These are phyloP conservation scores for Aplosporella prunicola DNA, from an alignment of 2,329 filamentous ascomycete genomes.

Conservation along the genomic window DNA sequence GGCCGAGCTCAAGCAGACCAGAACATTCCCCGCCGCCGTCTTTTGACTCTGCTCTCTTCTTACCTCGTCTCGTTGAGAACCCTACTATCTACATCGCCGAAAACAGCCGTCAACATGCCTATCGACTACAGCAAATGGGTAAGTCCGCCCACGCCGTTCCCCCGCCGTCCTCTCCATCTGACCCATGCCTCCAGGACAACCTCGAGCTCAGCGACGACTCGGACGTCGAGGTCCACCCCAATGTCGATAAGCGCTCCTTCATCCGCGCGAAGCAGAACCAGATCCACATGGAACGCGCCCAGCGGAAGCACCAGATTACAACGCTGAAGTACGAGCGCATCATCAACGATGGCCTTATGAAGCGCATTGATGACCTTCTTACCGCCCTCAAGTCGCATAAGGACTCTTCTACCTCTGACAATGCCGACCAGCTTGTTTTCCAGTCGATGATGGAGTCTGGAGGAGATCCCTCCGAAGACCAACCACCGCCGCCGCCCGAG, in stretches of 20 bases:
- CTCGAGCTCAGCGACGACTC: slow-evolving; percentile 97
- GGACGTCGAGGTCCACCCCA: slow-evolving; percentile 95
- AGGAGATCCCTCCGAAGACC: slow-evolving; percentile 59
- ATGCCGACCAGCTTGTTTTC: slow-evolving; percentile 68
- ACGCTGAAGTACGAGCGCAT: slow-evolving; percentile 86
- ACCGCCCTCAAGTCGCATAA: slow-evolving; percentile 65
- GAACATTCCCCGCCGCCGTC: slow-evolving; percentile 1
- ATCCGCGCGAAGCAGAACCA: slow-evolving; percentile 97
- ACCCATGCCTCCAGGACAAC: slow-evolving; percentile 53
- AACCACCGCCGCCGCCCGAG: slow-evolving; percentile 66
- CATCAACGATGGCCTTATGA: slow-evolving; percentile 83
- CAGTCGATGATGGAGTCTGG: slow-evolving; percentile 78
- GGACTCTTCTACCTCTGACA: slow-evolving; percentile 48
- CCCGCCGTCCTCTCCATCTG: slow-evolving; percentile 14
- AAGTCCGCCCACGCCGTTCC: slow-evolving; percentile 18
- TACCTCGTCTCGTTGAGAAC: slow-evolving; percentile 8
- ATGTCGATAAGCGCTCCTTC: slow-evolving; percentile 97
- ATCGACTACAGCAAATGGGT: slow-evolving; percentile 68
- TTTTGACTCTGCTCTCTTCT: not conserved
- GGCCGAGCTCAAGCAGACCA: too few species aligned
- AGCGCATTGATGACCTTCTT: slow-evolving; percentile 72
- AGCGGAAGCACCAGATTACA: slow-evolving; percentile 80
- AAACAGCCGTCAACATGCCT: slow-evolving; percentile 34
- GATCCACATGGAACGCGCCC: slow-evolving; percentile 83
- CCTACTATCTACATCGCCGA: not conserved